Conservation (phyloP, 2,329 filamentous ascomycete genomes). For the Aspergillus alliaceus region DNA sequence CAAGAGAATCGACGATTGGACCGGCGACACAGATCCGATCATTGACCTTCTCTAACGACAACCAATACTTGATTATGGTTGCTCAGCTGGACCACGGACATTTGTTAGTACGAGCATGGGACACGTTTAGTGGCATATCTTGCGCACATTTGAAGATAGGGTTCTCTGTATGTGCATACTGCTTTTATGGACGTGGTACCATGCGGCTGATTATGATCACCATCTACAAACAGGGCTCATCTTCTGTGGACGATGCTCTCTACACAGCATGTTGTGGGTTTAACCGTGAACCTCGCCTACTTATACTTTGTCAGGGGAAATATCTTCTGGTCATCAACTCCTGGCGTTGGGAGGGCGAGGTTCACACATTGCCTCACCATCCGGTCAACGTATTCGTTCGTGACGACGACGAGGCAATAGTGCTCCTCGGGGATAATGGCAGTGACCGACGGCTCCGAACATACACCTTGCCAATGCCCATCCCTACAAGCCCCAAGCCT, state of each 20-base stretch:
- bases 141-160: neutral
- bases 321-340: neutral
- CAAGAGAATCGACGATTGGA: neutral
- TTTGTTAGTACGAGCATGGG: conserved; percentile 13
- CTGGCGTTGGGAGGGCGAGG: neutral
- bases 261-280: neutral
- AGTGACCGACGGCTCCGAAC: neutral
- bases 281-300: neutral
- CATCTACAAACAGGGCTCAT: neutral
- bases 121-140: conserved; percentile 6
- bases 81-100: conserved; percentile 1
- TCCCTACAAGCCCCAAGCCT: neutral
- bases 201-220: neutral
- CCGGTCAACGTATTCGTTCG: neutral
- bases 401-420: neutral
- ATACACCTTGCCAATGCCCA: neutral
- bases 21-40: conserved; percentile 10
- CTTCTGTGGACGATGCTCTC: neutral
- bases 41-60: conserved; percentile 10
- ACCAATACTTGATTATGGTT: conserved; percentile 11
- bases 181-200: no score
- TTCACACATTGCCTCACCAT: neutral
- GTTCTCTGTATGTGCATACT: neutral
- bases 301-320: conserved; percentile 4
- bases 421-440: conserved; percentile 2